Evolutionary conservation across 2,329 filamentous ascomycete genomes (phyloP).

Genomic region (Alternaria consortialis): DNA sequence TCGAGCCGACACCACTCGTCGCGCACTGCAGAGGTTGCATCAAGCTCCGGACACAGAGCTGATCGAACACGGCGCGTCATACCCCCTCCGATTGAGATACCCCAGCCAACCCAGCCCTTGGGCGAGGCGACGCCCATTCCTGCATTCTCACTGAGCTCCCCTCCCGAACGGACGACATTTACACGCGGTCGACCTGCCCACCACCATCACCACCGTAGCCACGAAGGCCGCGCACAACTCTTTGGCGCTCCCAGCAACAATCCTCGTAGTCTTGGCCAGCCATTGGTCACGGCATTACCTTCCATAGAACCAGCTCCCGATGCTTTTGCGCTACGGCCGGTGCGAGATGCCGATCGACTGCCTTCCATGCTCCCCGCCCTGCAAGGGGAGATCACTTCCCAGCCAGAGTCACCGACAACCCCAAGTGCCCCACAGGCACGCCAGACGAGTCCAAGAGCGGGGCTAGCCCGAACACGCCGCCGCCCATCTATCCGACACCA

Average conservation of each 20-base stretch:
- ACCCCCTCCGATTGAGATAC: slow-evolving; percentile 85
- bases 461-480: slow-evolving; percentile 66
- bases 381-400: slow-evolving; percentile 74
- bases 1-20: slow-evolving; percentile 53
- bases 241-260: slow-evolving; percentile 39
- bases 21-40: slow-evolving; percentile 50
- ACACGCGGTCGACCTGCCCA: slow-evolving; percentile 64
- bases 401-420: slow-evolving; percentile 74
- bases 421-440: slow-evolving; percentile 45
- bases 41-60: slow-evolving; percentile 52
- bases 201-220: slow-evolving; percentile 58
- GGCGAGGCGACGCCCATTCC: slow-evolving; percentile 71
- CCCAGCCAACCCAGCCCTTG: slow-evolving; percentile 59
- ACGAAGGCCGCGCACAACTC: slow-evolving; percentile 55
- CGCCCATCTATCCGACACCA: slow-evolving; percentile 90
- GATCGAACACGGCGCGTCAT: slow-evolving; percentile 73
- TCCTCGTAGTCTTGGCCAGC: slow-evolving; percentile 65
- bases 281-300: slow-evolving; percentile 72
- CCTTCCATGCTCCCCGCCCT: slow-evolving; percentile 84
- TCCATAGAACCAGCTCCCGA: slow-evolving; percentile 72
- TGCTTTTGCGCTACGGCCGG: slow-evolving; percentile 76
- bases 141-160: slow-evolving; percentile 72
- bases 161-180: slow-evolving; percentile 75
- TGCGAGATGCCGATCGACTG: slow-evolving; percentile 85
- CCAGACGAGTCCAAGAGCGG: slow-evolving; percentile 53